These are phyloP conservation scores for Eucalyptus tenuipes DNA, from an alignment of 345 rosid genomes.

Conservation along the genomic window DNA sequence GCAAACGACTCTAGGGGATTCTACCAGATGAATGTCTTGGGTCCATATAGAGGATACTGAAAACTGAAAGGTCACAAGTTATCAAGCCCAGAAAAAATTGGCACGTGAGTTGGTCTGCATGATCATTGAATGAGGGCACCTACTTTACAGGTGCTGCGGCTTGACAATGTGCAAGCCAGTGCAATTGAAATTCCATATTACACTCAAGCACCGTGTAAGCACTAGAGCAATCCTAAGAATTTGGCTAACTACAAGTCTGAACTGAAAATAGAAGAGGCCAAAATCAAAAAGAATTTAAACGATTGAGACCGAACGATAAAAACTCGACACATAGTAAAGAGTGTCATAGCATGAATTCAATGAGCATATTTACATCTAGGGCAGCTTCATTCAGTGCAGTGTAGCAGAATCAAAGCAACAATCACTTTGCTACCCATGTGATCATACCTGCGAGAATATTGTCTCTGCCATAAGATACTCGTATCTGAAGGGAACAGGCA, in stretches of 20 bases:
- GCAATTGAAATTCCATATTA: neutral
- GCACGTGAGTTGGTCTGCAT: neutral
- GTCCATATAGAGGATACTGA: neutral
- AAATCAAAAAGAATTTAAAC: neutral
- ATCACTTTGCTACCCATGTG: neutral
- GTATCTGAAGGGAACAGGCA: slow-evolving; percentile 92
- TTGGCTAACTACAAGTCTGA: neutral
- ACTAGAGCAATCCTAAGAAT: neutral
- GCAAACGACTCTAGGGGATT: neutral
- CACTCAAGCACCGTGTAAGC: neutral
- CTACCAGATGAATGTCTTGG: neutral
- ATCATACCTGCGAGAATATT: slow-evolving; percentile 81
- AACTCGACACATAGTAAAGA: neutral
- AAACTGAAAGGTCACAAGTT: neutral
- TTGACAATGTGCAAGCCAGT: neutral
- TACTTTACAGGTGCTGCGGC: neutral
- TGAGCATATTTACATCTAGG: neutral
- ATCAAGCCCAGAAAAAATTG: neutral
- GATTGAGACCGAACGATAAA: neutral
- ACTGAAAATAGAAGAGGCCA: neutral
- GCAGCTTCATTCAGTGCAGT: neutral
- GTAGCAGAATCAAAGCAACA: neutral
- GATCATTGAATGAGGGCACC: neutral
- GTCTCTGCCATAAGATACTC: slow-evolving; percentile 99
- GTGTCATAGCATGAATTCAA: neutral